These are phyloP conservation scores for Kalaharituber pfeilii DNA, from an alignment of 2,329 filamentous ascomycete genomes.

Conservation along the genomic window DNA sequence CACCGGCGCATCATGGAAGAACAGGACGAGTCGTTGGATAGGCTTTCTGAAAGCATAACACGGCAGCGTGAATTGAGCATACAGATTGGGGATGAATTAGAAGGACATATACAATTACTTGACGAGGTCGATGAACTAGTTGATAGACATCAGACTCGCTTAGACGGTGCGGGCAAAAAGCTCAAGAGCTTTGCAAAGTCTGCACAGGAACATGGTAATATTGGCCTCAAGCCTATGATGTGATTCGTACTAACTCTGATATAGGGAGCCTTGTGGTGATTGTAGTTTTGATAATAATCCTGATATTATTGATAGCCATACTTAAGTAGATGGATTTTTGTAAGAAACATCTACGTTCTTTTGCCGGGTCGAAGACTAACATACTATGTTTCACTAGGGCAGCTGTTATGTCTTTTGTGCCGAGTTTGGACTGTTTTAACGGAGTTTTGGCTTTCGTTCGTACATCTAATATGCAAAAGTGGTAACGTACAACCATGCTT, in stretches of 20 bases:
- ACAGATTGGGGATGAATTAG: constrained; percentile 90
- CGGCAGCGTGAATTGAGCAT: constrained; percentile 84
- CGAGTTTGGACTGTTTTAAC: not conserved
- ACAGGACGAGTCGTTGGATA: constrained; percentile 86
- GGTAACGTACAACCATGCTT: not conserved
- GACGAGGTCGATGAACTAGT: constrained; percentile 75
- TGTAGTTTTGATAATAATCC: constrained; percentile 55
- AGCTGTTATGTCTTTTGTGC: constrained; percentile 25
- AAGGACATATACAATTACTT: constrained; percentile 71
- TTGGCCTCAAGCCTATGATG: not conserved
- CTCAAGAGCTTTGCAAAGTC: constrained; percentile 55
- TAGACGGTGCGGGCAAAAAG: constrained; percentile 56
- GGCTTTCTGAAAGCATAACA: constrained; percentile 66
- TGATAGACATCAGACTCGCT: constrained; percentile 58
- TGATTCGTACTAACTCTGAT: not conserved
- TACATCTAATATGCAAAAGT: not conserved
- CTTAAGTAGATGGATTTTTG: constrained; percentile 41
- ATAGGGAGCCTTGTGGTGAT: constrained; percentile 43
- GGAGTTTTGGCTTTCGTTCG: not conserved
- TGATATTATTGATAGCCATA: constrained; percentile 67
- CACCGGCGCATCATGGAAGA: constrained; percentile 66
- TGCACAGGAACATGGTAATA: constrained; percentile 42
- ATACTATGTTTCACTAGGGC: not conserved
- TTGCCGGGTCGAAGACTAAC: not conserved
- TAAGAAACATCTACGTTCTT: not conserved